Conservation (phyloP, 1,284 basidiomycete species). For the Ustilago xerochloae region DNA sequence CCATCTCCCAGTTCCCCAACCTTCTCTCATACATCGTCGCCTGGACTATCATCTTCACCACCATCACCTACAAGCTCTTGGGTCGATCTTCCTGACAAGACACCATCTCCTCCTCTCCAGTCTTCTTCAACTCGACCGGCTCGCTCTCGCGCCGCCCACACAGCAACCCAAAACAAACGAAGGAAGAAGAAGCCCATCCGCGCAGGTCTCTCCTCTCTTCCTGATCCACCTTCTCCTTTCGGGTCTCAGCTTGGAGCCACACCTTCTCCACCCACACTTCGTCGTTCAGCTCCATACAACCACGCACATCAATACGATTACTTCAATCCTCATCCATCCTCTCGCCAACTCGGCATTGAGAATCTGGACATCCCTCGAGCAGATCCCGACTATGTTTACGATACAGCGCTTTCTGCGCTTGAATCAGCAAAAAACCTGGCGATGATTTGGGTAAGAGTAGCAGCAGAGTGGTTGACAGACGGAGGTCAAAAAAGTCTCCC, state of each 20-base stretch:
- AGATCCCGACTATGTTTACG: constrained; percentile 5
- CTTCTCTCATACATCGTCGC: neutral
- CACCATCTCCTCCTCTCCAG: neutral
- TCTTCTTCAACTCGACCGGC: neutral
- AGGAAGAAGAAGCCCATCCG: constrained; percentile 3
- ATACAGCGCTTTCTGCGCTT: constrained; percentile 1
- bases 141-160: neutral
- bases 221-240: constrained; percentile 13
- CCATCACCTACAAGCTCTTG: constrained; percentile 5
- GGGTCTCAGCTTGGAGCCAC: constrained; percentile 12
- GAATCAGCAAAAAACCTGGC: constrained; percentile 11
- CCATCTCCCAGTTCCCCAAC: neutral
- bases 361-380: constrained; percentile 7
- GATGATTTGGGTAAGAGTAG: neutral
- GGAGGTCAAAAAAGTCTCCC: constrained; percentile 6
- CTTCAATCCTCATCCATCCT: constrained; percentile 6
- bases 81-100: constrained; percentile 4
- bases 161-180: neutral
- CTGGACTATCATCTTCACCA: neutral
- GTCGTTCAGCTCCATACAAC: constrained; percentile 8
- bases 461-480: constrained; percentile 1
- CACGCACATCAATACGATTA: constrained; percentile 1
- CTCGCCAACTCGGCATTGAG: constrained; percentile 1
- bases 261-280: neutral
- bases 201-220: constrained; percentile 8